These are phyloP conservation scores for Plasmopara muralis DNA, from an alignment of 352 stramenopile genomes.

Conservation along the genomic window DNA sequence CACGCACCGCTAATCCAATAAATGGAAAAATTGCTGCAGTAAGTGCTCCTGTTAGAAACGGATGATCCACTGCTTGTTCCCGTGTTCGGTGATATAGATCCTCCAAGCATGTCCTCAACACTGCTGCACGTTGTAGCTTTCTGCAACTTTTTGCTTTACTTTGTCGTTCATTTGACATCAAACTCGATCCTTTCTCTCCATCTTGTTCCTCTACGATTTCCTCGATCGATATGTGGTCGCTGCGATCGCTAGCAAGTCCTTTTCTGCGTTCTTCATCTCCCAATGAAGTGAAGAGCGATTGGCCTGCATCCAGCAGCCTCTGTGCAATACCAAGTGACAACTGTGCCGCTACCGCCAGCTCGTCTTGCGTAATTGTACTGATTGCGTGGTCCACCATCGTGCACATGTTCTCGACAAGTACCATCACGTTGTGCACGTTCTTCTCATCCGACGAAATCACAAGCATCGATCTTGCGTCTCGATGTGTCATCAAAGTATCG, in stretches of 20 bases:
- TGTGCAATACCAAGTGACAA: conserved; percentile 70
- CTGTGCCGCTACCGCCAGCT: conserved; percentile 57
- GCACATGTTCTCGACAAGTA: conserved; percentile 71
- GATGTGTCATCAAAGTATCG: conserved; percentile 6
- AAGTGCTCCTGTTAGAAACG: conserved; percentile 54
- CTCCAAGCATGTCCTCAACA: conserved; percentile 45
- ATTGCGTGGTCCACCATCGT: conserved; percentile 64
- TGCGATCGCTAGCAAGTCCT: conserved; percentile 24
- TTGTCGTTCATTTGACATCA: conserved; percentile 1
- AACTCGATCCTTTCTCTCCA: conserved; percentile 7
- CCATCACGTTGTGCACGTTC: conserved; percentile 67
- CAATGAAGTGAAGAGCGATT: conserved; percentile 65
- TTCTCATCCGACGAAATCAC: conserved; percentile 42
- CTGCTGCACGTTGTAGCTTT: conserved; percentile 20
- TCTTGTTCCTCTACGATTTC: conserved; percentile 40
- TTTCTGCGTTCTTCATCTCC: conserved; percentile 54
- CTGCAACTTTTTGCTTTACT: conserved; percentile 1
- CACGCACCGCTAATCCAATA: conserved; percentile 63
- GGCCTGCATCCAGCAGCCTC: conserved; percentile 59
- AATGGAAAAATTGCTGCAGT: conserved; percentile 59
- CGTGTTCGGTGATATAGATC: conserved; percentile 36
- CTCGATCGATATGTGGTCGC: conserved; percentile 66
- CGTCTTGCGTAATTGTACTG: conserved; percentile 65
- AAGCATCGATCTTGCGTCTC: conserved; percentile 9
- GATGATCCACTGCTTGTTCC: conserved; percentile 40